These are phyloP conservation scores for Aschersonia sp. DNA, from an alignment of 2,329 filamentous ascomycete genomes.

Conservation along the genomic window DNA sequence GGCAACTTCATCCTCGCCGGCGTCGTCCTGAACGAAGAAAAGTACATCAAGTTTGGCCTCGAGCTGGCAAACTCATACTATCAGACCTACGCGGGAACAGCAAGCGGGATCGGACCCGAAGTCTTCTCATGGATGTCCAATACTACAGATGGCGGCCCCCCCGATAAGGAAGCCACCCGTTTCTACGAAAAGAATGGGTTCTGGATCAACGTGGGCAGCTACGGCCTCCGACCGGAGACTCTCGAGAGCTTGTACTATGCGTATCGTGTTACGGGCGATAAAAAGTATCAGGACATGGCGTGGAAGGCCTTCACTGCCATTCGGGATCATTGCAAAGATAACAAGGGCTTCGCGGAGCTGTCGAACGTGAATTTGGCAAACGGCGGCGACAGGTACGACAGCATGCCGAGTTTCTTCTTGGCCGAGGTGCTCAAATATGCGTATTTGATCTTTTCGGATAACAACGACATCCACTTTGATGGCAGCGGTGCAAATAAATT, in stretches of 20 bases:
- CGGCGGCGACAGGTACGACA: slow-evolving; percentile 50
- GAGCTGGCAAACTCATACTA: slow-evolving; percentile 58
- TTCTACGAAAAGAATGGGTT: slow-evolving; percentile 49
- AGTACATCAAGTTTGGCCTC: slow-evolving; percentile 64
- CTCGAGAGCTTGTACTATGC: slow-evolving; percentile 81
- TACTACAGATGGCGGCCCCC: slow-evolving; percentile 21
- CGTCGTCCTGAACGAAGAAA: slow-evolving; percentile 46
- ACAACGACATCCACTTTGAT: slow-evolving; percentile 40
- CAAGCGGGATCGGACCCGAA: slow-evolving; percentile 67
- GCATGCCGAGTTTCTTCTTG: slow-evolving; percentile 79
- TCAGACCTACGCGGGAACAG: slow-evolving; percentile 56
- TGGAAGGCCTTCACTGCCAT: slow-evolving; percentile 67
- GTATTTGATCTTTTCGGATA: slow-evolving; percentile 55
- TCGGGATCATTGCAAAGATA: slow-evolving; percentile 45
- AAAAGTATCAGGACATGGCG: slow-evolving; percentile 69
- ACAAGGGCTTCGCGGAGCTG: slow-evolving; percentile 53
- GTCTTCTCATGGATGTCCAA: slow-evolving; percentile 45
- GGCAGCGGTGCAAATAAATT: slow-evolving; percentile 28
- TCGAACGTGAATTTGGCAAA: slow-evolving; percentile 46
- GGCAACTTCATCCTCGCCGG: slow-evolving; percentile 79
- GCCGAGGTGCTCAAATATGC: slow-evolving; percentile 79
- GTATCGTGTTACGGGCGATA: slow-evolving; percentile 61
- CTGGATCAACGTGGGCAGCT: slow-evolving; percentile 19
- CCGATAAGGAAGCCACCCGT: slow-evolving; percentile 38
- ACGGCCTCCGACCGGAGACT: slow-evolving; percentile 66